Evolutionary conservation across 2,329 filamentous ascomycete genomes (phyloP).

Genomic region (Colletotrichum filicis): DNA sequence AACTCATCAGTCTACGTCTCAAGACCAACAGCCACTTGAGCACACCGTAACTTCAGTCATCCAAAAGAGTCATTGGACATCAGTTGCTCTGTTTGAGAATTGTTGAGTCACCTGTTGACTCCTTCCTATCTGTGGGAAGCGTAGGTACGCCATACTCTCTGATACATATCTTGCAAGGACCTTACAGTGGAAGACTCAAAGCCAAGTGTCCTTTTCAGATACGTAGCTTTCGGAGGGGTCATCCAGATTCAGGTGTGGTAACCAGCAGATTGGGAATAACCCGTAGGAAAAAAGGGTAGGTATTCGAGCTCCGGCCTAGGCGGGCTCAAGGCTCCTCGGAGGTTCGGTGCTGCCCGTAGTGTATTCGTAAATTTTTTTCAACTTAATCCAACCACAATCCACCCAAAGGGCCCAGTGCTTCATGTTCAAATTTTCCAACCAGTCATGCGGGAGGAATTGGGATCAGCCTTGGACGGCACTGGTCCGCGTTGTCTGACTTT

Average conservation of each 20-base stretch:
- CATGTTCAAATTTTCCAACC: slow-evolving; percentile 17
- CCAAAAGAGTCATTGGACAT: background rate
- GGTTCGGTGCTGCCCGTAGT: slow-evolving; percentile 22
- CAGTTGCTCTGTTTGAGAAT: background rate
- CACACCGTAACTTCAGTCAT: slow-evolving; percentile 7
- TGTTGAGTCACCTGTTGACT: slow-evolving; percentile 7
- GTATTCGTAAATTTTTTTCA: background rate
- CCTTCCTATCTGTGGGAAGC: too few relatives aligned
- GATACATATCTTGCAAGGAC: too few relatives aligned
- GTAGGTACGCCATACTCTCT: too few relatives aligned
- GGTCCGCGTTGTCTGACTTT: slow-evolving; percentile 17
- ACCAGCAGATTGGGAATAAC: too few relatives aligned
- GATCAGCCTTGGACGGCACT: slow-evolving; percentile 17
- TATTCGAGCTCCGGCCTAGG: background rate
- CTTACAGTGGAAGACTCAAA: background rate
- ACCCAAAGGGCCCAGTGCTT: slow-evolving; percentile 4
- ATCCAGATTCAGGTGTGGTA: background rate
- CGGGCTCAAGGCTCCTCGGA: slow-evolving; percentile 7
- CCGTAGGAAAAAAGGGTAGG: background rate
- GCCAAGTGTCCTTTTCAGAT: background rate
- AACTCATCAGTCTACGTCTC: slow-evolving; percentile 10
- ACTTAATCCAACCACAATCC: background rate
- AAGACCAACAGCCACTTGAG: background rate
- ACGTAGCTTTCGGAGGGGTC: background rate
- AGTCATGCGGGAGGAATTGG: slow-evolving; percentile 22